These are phyloP conservation scores for Penicillium glabrum DNA, from an alignment of 2,329 filamentous ascomycete species.

Conservation along the genomic window DNA sequence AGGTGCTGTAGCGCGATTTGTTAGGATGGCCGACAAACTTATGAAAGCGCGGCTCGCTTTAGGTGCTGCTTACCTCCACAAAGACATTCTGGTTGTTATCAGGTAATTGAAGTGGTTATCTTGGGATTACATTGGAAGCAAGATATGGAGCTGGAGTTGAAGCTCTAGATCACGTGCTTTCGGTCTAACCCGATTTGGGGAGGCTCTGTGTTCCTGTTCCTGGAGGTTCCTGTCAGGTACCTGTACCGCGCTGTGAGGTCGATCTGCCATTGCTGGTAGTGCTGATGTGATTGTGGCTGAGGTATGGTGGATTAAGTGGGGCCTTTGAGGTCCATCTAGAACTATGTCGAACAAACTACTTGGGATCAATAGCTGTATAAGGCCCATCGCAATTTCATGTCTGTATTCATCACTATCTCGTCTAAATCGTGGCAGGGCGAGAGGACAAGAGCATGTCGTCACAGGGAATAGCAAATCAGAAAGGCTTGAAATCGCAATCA, in stretches of 20 bases:
- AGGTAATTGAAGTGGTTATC: background rate
- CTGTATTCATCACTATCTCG: constrained; percentile 19
- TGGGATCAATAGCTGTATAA: background rate
- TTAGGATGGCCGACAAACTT: background rate
- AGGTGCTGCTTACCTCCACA: constrained; percentile 36
- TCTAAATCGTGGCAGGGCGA: constrained; percentile 14
- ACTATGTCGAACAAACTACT: background rate
- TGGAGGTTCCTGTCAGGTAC: constrained; percentile 11
- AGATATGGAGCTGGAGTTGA: background rate
- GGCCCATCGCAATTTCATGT: constrained; percentile 11
- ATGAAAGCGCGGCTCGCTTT: background rate
- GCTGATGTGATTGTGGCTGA: constrained; percentile 16
- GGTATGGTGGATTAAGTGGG: constrained; percentile 3
- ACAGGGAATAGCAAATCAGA: constrained; percentile 12
- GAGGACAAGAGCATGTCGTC: background rate
- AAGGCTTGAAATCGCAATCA: constrained; percentile 12
- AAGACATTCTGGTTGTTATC: constrained; percentile 28
- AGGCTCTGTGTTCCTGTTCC: background rate
- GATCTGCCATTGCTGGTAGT: background rate
- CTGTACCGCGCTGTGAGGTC: constrained; percentile 11
- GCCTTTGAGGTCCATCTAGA: background rate
- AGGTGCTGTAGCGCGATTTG: constrained; percentile 53
- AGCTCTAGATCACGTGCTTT: background rate
- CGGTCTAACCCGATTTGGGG: background rate
- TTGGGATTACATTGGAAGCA: background rate